Evolutionary conservation across 202 grass and related monocot species (phyloP).

Genomic region (Zoysia matrella): DNA sequence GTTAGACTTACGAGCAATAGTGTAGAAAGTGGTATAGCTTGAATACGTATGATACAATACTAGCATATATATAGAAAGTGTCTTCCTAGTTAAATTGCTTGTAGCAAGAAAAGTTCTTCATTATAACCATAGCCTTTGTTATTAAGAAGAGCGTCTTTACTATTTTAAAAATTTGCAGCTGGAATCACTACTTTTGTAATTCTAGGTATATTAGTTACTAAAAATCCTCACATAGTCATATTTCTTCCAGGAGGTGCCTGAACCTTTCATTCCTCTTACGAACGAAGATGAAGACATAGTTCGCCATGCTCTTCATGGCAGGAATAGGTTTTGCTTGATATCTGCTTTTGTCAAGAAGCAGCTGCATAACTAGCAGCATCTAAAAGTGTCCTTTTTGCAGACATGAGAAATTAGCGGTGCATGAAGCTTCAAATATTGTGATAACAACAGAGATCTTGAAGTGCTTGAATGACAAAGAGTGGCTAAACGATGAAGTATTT

Average conservation of each 20-base stretch:
- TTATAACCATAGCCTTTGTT: too few relatives aligned
- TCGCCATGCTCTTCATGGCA: slow-evolving; percentile 61
- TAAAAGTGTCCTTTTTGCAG: slow-evolving; percentile 44
- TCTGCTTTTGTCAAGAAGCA: slow-evolving; percentile 24
- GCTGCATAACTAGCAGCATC: background rate
- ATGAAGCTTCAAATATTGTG: slow-evolving; percentile 85
- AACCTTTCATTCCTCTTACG: slow-evolving; percentile 78
- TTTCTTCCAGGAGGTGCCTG: slow-evolving; percentile 54
- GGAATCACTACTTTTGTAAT: too few relatives aligned
- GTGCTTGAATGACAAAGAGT: slow-evolving; percentile 73
- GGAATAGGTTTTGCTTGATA: slow-evolving; percentile 60
- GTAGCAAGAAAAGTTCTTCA: too few relatives aligned
- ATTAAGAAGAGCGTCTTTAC: too few relatives aligned
- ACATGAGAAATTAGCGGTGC: slow-evolving; percentile 59
- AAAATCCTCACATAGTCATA: too few relatives aligned
- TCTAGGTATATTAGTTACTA: too few relatives aligned
- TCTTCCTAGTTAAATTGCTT: too few relatives aligned
- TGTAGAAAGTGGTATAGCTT: too few relatives aligned
- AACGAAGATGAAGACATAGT: slow-evolving; percentile 76
- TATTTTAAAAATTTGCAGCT: too few relatives aligned
- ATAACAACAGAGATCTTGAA: slow-evolving; percentile 88
- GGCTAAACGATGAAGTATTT: slow-evolving; percentile 96
- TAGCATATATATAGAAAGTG: too few relatives aligned
- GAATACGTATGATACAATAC: too few relatives aligned
- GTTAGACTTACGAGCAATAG: too few relatives aligned